Base-by-base conservation (phyloP, 2,329 filamentous ascomycete species). In the Cadophora luteo-olivacea region DNA sequence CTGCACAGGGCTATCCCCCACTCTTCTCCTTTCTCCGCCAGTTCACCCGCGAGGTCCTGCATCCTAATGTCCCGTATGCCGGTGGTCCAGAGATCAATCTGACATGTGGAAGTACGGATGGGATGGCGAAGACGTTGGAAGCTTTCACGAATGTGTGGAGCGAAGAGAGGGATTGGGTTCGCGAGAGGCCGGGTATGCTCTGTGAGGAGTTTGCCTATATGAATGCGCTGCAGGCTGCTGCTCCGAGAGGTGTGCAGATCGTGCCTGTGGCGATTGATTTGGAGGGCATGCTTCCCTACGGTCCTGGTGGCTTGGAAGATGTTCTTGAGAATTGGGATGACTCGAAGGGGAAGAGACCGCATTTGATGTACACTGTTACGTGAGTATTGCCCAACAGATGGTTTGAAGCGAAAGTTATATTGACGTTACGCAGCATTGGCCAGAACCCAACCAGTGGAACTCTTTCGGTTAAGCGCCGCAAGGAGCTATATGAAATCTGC, bases 351-450 rank as follows among this genome's bases (percentile, higher is more conserved):
- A 90, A 88, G 76, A 85, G 91, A 68, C 94, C 94, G 51, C 92
- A 95, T 79, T 78, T 97, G 72, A 85, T 97, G 83, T 97, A 97
- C 78, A 97, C 93, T 1, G 92, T 97, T 72, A 94, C 92, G 89
- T 93, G 80, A 86, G 90, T 88, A 48, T 3, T 25, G 52, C 25
- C 12, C 14, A 45, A 49, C 61, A 73, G n/a, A 19, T 60, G 11
- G n/a, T n/a, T n/a, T n/a, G n/a, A n/a, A n/a, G n/a, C n/a, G 19
- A 51, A 25, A 4, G 4, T 61, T 9, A 22, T 68, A 61, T 72
- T 78, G 24, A 76, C 60, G 38, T 8, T 14, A 8, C 33, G 12
- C 57, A 91, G 89, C n/a, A 91, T 93, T 81, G 94, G 94, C 33
- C 94, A 97, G 76, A 97, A 97, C 78, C 94, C 94, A 1, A 97